These are phyloP conservation scores for Aquilaria yunnanensis DNA, from an alignment of 345 rosid genomes.

Conservation along the genomic window DNA sequence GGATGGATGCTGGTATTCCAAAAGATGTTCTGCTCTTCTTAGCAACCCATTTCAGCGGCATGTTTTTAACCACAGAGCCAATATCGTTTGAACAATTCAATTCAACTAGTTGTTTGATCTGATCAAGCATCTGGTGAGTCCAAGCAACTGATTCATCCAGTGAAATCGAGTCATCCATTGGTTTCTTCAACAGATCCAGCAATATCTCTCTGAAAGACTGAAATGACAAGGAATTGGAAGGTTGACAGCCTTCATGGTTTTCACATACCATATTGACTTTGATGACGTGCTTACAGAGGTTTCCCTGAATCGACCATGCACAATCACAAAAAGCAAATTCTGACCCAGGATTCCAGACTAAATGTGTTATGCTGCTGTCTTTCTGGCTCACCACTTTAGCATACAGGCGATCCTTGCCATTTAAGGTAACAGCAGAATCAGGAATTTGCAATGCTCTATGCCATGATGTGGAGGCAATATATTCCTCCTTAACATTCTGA, in stretches of 20 bases:
- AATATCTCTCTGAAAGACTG: conserved; percentile 51
- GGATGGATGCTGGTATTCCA: conserved; percentile 61
- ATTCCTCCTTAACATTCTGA: conserved; percentile 84
- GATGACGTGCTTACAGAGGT: conserved; percentile 89
- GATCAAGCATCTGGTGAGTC: conserved; percentile 71
- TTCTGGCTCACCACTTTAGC: conserved; percentile 74
- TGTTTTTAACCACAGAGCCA: conserved; percentile 45
- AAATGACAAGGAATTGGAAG: conserved; percentile 49
- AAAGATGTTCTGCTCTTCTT: conserved; percentile 73
- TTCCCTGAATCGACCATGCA: conserved; percentile 88
- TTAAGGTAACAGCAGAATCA: conserved; percentile 64
- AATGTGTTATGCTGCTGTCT: conserved; percentile 35
- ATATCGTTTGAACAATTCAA: conserved; percentile 50
- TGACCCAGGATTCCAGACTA: conserved; percentile 95
- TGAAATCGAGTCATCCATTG: conserved; percentile 65
- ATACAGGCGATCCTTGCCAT: conserved; percentile 33
- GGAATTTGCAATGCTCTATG: conserved; percentile 82
- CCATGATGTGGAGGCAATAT: conserved; percentile 92
- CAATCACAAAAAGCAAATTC: conserved; percentile 91
- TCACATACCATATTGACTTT: conserved; percentile 72
- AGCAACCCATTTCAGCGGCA: conserved; percentile 74
- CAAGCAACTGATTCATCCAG: conserved; percentile 74
- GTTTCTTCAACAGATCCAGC: conserved; percentile 48
- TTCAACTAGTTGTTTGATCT: conserved; percentile 67
- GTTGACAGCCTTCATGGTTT: conserved; percentile 30